Evolutionary conservation across 345 rosid genomes (phyloP), one percentile per base, ranked within the genome.

Genomic region (Conringia planisiliqua): DNA sequence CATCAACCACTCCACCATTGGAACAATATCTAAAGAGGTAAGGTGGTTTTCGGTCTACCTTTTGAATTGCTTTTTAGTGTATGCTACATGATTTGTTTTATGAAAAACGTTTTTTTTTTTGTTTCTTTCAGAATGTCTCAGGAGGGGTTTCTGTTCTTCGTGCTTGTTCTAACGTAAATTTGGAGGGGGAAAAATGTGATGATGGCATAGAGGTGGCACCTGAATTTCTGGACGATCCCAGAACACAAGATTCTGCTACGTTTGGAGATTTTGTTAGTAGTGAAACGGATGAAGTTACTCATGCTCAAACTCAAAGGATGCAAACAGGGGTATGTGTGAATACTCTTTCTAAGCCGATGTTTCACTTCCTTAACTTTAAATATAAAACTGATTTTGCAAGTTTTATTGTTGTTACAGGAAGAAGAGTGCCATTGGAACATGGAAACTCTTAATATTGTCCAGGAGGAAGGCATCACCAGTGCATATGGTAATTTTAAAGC

Each of bases 381-480:
- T 7, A 18, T 51, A 8, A 29, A 75, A 43, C 24, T 54, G 35
- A 62, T 62, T 42, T 47, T 7, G 65, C 9, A 61, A 27, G 43
- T 47, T 33, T 70, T 48, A 24, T 48, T 64, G 6, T 46, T 57
- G 59, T 43, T 47, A 26, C 55, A 71, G 80, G 86, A 79, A 64
- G 79, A 70, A n/a, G 83, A 71, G 44, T 52, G 66, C 68, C 78
- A 69, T 47, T 78, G 76, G 58, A 76, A 65, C 58, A 46, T 82
- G 72, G 89, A 83, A 66, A 39, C 77, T 75, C 62, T 70, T 67
- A 84, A 86, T 51, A 75, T 80, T 62, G 47, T 74, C 4, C 72
- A 74, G 2, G 82, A 85, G 7, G 80, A 85, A 77, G 56, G 67
- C 29, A 64, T 75, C 58, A 56, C 58, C 77, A 71, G 55, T 9